Evolutionary conservation across 1,284 basidiomycete species (phyloP).

Genomic region (Serendipita sp.): DNA sequence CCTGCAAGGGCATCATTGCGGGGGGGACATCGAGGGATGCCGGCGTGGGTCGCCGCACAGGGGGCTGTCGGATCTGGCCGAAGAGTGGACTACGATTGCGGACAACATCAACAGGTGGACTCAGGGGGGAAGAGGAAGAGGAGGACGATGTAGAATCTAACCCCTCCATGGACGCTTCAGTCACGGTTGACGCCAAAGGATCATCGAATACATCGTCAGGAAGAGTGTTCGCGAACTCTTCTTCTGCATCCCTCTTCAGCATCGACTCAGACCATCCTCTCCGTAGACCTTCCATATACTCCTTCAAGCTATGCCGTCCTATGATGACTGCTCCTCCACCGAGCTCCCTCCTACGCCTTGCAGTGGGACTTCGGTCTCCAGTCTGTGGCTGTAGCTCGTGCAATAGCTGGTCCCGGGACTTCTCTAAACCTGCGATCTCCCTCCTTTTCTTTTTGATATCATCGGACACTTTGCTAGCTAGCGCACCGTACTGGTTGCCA

Average conservation of each 20-base stretch:
- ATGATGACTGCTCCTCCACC: slow-evolving; percentile 76
- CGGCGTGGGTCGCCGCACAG: slow-evolving; percentile 17
- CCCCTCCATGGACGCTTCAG: neutral
- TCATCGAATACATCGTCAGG: slow-evolving; percentile 72
- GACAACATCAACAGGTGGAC: neutral
- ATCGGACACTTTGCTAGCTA: slow-evolving; percentile 62
- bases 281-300: slow-evolving; percentile 79
- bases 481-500: slow-evolving; percentile 75
- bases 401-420: slow-evolving; percentile 21
- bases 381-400: slow-evolving; percentile 36
- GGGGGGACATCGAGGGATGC: slow-evolving; percentile 31
- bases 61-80: slow-evolving; percentile 15
- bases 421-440: slow-evolving; percentile 45
- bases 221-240: slow-evolving; percentile 54
- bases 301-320: slow-evolving; percentile 88
- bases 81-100: slow-evolving; percentile 4
- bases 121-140: neutral
- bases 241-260: slow-evolving; percentile 59
- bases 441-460: slow-evolving; percentile 55
- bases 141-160: neutral
- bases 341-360: slow-evolving; percentile 47
- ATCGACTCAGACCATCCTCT: slow-evolving; percentile 75
- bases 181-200: slow-evolving; percentile 17
- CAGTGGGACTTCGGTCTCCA: slow-evolving; percentile 40
- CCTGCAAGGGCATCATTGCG: slow-evolving; percentile 52